phyloP scores from a whole-genome alignment of 768 basidiomycete genomes.

The Suillus decipiens region DNA sequence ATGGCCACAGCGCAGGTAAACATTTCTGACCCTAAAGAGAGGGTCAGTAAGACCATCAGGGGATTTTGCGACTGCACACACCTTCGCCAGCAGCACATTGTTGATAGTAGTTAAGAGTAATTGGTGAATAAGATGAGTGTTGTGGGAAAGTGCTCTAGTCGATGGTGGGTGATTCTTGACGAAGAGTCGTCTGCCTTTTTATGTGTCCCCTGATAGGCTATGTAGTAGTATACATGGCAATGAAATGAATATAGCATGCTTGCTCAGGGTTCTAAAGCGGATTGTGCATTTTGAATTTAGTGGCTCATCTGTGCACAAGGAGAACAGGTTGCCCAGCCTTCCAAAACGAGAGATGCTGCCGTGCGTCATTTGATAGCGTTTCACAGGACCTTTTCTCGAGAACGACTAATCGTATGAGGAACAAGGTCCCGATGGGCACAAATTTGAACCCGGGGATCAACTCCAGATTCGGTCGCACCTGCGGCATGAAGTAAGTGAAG shows the following conservation, averaged over 20 bases:
- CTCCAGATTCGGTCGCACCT: conserved; percentile 22
- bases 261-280: conserved; percentile 19
- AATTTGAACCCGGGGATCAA: conserved; percentile 20
- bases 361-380: conserved; percentile 39
- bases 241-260: conserved; percentile 18
- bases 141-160: conserved; percentile 13
- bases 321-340: conserved; percentile 31
- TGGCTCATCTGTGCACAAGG: conserved; percentile 25
- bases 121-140: conserved; percentile 13
- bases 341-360: conserved; percentile 29
- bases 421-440: conserved; percentile 20
- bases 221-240: conserved; percentile 30
- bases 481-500: conserved; percentile 22
- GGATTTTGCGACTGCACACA: conserved; percentile 31
- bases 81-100: conserved; percentile 60
- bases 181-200: conserved; percentile 25
- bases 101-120: conserved; percentile 12
- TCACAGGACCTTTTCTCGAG: conserved; percentile 36
- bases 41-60: background rate
- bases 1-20: conserved; percentile 52
- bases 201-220: conserved; percentile 20
- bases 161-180: conserved; percentile 13
- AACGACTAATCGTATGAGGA: conserved; percentile 37
- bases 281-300: conserved; percentile 23
- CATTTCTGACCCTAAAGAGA: conserved; percentile 43